Conservation (phyloP, 352 stramenopile genomes). For the Saprolegnia parasitica region DNA sequence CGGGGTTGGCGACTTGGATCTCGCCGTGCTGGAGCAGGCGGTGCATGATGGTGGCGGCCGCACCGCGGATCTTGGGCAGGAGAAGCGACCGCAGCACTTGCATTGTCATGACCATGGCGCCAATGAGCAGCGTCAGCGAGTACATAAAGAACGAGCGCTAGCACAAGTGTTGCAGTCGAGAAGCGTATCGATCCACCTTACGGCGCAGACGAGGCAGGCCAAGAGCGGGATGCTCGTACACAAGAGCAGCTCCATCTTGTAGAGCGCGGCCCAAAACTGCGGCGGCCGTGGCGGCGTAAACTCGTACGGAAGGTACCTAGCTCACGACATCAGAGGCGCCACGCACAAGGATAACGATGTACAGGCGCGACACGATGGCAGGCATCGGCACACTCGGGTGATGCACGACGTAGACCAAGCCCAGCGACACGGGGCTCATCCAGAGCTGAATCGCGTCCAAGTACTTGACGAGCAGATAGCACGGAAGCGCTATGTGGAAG, state of each 20-base stretch:
- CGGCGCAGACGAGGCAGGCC: constrained; percentile 57
- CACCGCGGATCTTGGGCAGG: constrained; percentile 53
- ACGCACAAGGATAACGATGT: neutral
- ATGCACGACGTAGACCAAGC: neutral
- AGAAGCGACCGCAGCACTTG: constrained; percentile 73
- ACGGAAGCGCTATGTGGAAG: constrained; percentile 63
- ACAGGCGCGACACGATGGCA: neutral
- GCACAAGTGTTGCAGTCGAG: constrained; percentile 11
- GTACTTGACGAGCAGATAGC: constrained; percentile 72
- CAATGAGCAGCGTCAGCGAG: constrained; percentile 52
- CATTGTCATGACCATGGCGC: constrained; percentile 49
- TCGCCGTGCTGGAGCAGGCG: constrained; percentile 56
- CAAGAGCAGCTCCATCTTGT: constrained; percentile 75
- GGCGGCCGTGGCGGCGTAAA: constrained; percentile 64
- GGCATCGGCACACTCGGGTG: neutral
- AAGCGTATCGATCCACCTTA: constrained; percentile 52
- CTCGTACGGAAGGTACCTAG: constrained; percentile 36
- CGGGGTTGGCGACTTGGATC: constrained; percentile 37
- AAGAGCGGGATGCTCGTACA: constrained; percentile 73
- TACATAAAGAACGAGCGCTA: constrained; percentile 81
- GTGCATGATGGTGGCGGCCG: constrained; percentile 71
- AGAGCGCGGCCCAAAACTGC: constrained; percentile 75
- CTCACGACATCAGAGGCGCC: neutral
- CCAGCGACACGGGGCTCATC: constrained; percentile 69
- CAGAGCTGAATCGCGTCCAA: constrained; percentile 67